phyloP scores from a whole-genome alignment of 345 rosid species.

The Heritiera littoralis region DNA sequence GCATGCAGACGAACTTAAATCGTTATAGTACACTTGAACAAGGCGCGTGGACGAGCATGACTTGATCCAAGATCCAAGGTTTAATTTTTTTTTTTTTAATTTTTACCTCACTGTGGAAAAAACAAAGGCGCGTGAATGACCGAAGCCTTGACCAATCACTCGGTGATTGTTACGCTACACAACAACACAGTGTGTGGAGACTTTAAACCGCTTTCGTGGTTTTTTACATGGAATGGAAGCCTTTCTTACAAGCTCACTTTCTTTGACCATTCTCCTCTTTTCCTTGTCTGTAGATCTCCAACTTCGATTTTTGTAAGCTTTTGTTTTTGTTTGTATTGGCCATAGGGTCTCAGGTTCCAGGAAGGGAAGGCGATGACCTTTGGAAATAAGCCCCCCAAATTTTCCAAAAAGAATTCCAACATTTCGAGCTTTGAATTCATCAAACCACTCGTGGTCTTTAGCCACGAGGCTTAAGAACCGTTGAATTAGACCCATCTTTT shows the following conservation, averaged over 20 bases:
- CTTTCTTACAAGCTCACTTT: background rate
- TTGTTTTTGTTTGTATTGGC: background rate
- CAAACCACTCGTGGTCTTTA: background rate
- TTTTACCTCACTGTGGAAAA: too few relatives aligned
- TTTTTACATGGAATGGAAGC: background rate
- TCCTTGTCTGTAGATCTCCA: background rate
- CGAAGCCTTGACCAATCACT: background rate
- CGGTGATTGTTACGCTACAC: background rate
- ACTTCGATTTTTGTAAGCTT: background rate
- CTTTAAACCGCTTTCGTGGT: background rate
- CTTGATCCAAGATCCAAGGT: too few relatives aligned
- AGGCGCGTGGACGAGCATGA: background rate
- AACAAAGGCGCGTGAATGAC: background rate
- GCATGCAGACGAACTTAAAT: background rate
- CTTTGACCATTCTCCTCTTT: background rate
- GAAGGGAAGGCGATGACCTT: background rate
- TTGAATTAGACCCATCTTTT: conserved; percentile 8
- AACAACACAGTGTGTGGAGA: background rate
- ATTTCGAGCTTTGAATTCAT: conserved; percentile 18
- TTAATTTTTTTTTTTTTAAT: too few relatives aligned
- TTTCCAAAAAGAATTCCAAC: conserved; percentile 7
- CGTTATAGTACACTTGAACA: background rate
- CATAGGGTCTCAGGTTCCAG: background rate
- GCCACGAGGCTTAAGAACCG: conserved; percentile 9
- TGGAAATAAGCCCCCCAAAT: background rate